A percentile compares a stretch with the other conserved stretches of the same genome.
Evolutionary conservation across 176 grass and related monocot species (phyloP).

Genomic region (Oryza punctata): DNA sequence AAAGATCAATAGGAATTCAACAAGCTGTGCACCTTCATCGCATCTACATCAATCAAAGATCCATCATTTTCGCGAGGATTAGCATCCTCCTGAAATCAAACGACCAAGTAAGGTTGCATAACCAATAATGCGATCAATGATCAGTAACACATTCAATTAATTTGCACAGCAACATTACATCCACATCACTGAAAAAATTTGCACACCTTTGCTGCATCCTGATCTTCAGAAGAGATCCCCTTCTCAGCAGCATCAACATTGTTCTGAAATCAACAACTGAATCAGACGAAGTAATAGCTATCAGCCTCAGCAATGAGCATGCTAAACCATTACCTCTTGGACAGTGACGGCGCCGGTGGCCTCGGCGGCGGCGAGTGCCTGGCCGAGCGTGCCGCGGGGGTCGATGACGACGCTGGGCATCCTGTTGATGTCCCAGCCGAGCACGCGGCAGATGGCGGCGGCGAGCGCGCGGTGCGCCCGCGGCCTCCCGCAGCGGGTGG

Average conservation of each 20-base stretch:
- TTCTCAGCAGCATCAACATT: not conserved
- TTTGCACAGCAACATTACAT: not conserved
- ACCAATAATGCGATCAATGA: not conserved
- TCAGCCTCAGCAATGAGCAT: not conserved
- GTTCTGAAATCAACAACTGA: constrained; percentile 20
- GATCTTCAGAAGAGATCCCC: not conserved
- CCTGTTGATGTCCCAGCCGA: constrained; percentile 55
- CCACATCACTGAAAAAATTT: not conserved
- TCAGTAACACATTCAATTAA: not conserved
- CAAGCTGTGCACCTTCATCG: not conserved
- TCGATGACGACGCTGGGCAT: constrained; percentile 61
- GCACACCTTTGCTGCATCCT: constrained; percentile 14
- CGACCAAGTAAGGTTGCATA: constrained; percentile 1
- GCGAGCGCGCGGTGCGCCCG: constrained; percentile 64
- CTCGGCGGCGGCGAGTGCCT: not conserved
- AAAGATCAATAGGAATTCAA: not conserved
- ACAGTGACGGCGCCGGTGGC: not conserved
- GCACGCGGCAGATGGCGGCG: constrained; percentile 50
- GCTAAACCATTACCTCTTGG: not conserved
- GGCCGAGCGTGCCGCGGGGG: constrained; percentile 31
- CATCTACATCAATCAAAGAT: not conserved
- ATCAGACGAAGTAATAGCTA: not conserved
- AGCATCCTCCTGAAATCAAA: constrained; percentile 20
- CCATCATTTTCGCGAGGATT: not conserved
- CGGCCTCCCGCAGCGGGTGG: constrained; percentile 30